Base-by-base conservation (phyloP, 768 basidiomycete genomes). In the Boletus rex-veris region DNA sequence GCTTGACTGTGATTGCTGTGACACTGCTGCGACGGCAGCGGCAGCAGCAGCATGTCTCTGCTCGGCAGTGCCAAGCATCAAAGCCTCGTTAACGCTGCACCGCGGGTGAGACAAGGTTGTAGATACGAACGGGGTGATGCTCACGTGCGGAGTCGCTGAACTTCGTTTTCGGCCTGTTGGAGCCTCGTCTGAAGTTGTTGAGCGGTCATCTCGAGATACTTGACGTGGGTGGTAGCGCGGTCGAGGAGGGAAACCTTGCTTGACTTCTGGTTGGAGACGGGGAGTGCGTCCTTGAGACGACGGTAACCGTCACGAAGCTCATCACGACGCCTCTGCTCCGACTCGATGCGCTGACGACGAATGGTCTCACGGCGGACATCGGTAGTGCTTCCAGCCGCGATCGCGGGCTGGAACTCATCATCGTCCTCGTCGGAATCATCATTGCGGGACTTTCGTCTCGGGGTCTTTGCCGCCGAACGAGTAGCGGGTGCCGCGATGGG, bases 281-380 rank as follows among this genome's bases (percentile, higher is more conserved):
- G 93, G 62, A 96, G 85, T 52, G 86, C 87, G 64, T 92, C 88
- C 82, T 92, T 92, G 75, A 96, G 85, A 54, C 88, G 82, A 63
- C 86, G 83, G 74, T 95, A 96, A 55, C 91, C 92, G 53, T 96
- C 92, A 52, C 93, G 80, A 68, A 96, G 88, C 74, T 96, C 93
- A 64, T 95, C 92, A 37, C 93, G 84, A 61, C 93, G 82, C 61
- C 92, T 79, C 78, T 95, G 90, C 77, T 93, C 91, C 24, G 90
- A 92, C 78, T 93, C 91, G 76, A 93, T 93, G 73, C 91, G 89
- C 76, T 92, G 90, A 68, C 85, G 84, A 69, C 91, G 89, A 64
- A 93, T 90, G 52, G 90, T 89, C 77, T 93, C 91, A 67, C 91
- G 88, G 72, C 90, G 90, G 74, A 78, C 77, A 67, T 87, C 87